Base-by-base conservation (phyloP, 129 eudicot genomes). In the Calendula officinalis region DNA sequence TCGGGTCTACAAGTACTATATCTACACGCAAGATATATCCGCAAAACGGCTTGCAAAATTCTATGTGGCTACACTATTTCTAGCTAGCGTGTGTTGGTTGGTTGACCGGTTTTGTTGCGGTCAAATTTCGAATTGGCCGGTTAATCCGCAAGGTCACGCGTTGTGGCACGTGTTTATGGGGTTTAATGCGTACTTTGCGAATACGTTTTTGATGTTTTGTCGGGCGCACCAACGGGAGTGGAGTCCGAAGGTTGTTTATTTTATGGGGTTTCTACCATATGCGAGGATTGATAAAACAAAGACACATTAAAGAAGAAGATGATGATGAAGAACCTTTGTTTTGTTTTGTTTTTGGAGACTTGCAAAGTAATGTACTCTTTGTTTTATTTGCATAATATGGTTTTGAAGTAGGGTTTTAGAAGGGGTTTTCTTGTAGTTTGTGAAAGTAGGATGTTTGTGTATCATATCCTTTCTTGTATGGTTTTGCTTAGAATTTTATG, bases 111-210 rank as follows among this genome's bases (percentile, higher is more conserved):
- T 82, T 9, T 78, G 74, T 59, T 91, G 98, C 73, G 63, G 52
- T 68, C 50, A 78, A 5, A 62, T 91, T 32, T 80, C 88, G 3
- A 63, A 57, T 32, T 91, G 94, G 98, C 65, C 61, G 57, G 15
- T 91, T 57, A 87, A 91, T 69, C 98, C 96, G n/a, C 98, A 91
- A 64, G 98, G 98, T 17, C 98, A 91, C 42, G 96, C 98, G 1
- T 65, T 84, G 59, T 91, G 98, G 95, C 98, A 91, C 33, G 67
- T 87, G 9, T 60, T 84, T 11, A 87, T 91, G 98, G 95, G 94
- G 33, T 87, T 91, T 66, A 91, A 82, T 67, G 82, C 94, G 2
- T 87, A 91, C 66, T 87, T 67, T 51, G 98, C 88, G 35, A 91
- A 91, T 66, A 76, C 86, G 0, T 91, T 91, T 82, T 66, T 91